Base-by-base conservation (phyloP, 768 basidiomycete genomes). In the Trametopsis cervina region DNA sequence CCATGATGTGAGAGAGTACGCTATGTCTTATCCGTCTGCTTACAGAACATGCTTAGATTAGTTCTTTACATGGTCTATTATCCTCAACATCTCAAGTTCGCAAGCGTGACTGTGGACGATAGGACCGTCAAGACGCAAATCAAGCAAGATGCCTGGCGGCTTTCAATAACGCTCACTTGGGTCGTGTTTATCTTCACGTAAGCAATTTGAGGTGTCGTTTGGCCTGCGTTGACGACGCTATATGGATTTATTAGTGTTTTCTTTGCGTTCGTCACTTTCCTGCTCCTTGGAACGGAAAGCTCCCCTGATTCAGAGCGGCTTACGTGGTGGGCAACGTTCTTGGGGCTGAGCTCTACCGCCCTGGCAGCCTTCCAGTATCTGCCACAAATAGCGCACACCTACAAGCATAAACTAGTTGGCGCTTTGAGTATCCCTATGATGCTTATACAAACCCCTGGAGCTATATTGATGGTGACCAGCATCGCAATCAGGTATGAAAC, bases 381-480 rank as follows among this genome's bases (percentile, higher is more conserved):
- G 0, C 94, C 95, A 0, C 94, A 96, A 63, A 71, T 99, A 21
- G 55, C 77, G 11, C 80, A 84, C 51, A 98, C 94, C 1, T 96
- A 85, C 57, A 69, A 68, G 4, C 65, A 76, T 24, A 85, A 82
- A 59, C 76, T 95, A 11, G 93, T 98, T 7, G 95, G 95, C 2
- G 91, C 92, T 0, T 71, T 98, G 13, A 93, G 90, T 59, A 88
- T 99, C 48, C 85, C 87, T 1, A 97, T 91, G 81, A 97, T 99
- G 95, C 68, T 80, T 41, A 89, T 99, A 13, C 95, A 98, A 66
- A 90, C 81, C 11, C 93, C 93, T 2, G 94, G 93, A 3, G 85
- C 88, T 1, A 69, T 89, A 2, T 61, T 89, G n/a, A 94, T 97
- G 84, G 85, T 89, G 4, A 53, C 83, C 3, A 88, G 83, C 53